Percentiles rank a stretch among this genome's conserved stretches.
phyloP scores from a whole-genome alignment of 2,329 filamentous ascomycete species.

The Trichoderma atrobrunneum region DNA sequence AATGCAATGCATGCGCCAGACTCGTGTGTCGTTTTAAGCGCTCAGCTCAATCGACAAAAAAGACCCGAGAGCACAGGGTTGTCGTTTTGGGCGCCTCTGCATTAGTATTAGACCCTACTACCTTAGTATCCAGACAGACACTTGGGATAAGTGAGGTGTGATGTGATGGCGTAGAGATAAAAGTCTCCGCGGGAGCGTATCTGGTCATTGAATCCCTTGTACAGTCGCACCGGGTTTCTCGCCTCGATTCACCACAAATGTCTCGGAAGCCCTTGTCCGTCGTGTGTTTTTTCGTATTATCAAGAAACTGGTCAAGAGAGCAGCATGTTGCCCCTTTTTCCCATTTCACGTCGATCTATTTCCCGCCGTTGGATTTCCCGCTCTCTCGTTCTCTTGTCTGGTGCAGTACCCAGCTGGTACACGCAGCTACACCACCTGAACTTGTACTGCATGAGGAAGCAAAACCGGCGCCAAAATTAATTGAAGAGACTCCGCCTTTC shows the following conservation, averaged over 20 bases:
- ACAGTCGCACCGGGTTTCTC: not conserved
- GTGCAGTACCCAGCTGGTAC: not conserved
- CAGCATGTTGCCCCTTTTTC: not conserved
- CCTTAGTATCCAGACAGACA: too few relatives aligned
- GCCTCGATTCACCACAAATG: not conserved
- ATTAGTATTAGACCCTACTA: not conserved
- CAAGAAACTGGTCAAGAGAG: not conserved
- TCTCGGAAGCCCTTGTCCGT: not conserved
- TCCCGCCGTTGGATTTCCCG: not conserved
- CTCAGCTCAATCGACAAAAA: not conserved
- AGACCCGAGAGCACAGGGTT: not conserved
- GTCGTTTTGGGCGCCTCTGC: not conserved
- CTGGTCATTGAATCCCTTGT: not conserved
- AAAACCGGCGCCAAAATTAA: not conserved
- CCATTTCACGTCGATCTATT: not conserved
- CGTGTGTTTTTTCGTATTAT: not conserved
- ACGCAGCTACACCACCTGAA: not conserved
- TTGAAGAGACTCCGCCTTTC: not conserved
- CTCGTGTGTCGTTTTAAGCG: not conserved
- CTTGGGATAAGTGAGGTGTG: not conserved
- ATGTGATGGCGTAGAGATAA: not conserved
- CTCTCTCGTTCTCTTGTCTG: not conserved
- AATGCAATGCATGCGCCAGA: not conserved
- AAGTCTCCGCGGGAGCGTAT: slow-evolving; percentile 1
- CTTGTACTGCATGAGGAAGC: not conserved